Evolutionary conservation across 148 eudicot species (phyloP).

Genomic region (Silene latifolia): DNA sequence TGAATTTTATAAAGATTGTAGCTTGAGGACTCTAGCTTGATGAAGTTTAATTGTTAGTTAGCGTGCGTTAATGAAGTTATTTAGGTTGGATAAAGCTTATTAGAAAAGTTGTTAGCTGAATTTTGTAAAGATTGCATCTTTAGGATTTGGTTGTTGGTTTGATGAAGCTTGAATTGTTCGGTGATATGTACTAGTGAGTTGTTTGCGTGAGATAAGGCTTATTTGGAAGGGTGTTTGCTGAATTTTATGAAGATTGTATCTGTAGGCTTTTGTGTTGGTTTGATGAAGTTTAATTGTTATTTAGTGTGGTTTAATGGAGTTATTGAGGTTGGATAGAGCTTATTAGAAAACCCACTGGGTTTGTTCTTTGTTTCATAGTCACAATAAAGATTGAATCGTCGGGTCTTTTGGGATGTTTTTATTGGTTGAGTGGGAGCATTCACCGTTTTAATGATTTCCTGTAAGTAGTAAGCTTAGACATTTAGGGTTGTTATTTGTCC

Average conservation of each 20-base stretch:
- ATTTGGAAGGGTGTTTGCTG: too few species aligned
- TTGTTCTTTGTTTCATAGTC: neutral
- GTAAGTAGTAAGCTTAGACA: neutral
- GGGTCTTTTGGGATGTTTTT: neutral
- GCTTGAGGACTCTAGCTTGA: neutral
- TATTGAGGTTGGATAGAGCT: neutral
- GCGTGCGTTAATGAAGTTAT: neutral
- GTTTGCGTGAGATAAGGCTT: too few species aligned
- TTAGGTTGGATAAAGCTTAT: too few species aligned
- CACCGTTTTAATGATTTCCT: neutral
- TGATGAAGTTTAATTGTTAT: slow-evolving; percentile 1
- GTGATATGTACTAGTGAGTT: too few species aligned
- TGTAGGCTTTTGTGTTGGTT: neutral
- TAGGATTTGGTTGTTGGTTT: too few species aligned
- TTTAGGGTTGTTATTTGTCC: neutral
- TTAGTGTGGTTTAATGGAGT: neutral
- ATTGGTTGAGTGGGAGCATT: neutral
- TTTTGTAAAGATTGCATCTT: too few species aligned
- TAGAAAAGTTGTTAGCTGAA: too few species aligned
- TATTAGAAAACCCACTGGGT: neutral
- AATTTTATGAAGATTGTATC: slow-evolving; percentile 1
- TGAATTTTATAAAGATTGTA: neutral
- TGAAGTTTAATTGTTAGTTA: neutral
- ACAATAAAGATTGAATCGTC: neutral
- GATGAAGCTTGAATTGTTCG: too few species aligned